Evolutionary conservation across 345 rosid genomes (phyloP), one percentile per base, ranked within the genome.

Genomic region (Euphorbia lathyris): DNA sequence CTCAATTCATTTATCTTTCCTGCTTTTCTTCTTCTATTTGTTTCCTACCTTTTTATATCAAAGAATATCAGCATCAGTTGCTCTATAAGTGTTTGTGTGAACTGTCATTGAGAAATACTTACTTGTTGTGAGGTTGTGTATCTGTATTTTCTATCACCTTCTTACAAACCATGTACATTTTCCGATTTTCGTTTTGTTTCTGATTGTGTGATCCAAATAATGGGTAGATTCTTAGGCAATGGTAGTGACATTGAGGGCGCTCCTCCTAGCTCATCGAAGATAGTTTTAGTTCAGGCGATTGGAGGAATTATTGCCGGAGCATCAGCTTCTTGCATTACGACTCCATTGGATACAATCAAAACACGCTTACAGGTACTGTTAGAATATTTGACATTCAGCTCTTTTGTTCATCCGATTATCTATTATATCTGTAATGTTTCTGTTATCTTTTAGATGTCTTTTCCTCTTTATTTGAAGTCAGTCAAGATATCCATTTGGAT

Each of bases 221-320:
- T 86, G 75, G 23, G 58, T 77, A 94, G 98, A 51, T 72, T 87
- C 67, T 77, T 94, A 77, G 97, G 96, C 62, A 72, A 85, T 52
- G 87, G 85, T 56, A 69, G 73, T 51, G 92, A 80, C 72, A 25
- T 52, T n/a, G 79, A 81, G 68, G 77, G 65, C 51, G 77, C 79
- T 66, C 67, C 83, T 76, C 88, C 93, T 51, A 81, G 86, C 75
- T 70, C 79, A 66, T 74, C 66, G 69, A 90, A 72, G 71, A 81
- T 95, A 75, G 78, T 89, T 58, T 57, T 83, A 29, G 99, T 95
- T 79, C 97, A 95, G 83, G 97, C 92, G 65, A 74, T 78, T 51
- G 99, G 99, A 81, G 99, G 99, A 71, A 77, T 95, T 69, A 82
- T 92, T 57, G 97, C 97, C 0, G 99, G 99, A 74, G 99, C 97